Evolutionary conservation across 768 basidiomycete species (phyloP).

Genomic region (Pisolithus tinctorius): DNA sequence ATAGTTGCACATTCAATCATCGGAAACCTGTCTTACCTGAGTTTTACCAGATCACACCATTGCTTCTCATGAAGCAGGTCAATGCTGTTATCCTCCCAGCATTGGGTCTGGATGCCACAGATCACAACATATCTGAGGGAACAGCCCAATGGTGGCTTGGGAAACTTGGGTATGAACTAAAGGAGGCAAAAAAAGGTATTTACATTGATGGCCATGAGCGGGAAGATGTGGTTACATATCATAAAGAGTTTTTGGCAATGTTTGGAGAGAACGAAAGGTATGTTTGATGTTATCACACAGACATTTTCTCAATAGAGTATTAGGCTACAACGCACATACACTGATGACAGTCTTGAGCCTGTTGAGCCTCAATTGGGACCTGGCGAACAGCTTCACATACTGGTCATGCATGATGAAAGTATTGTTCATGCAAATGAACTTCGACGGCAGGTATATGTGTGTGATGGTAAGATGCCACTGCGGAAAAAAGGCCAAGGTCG

Average conservation of each 20-base stretch:
- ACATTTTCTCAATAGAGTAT: not conserved
- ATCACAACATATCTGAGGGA: slow-evolving; percentile 10
- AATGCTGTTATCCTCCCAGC: slow-evolving; percentile 3
- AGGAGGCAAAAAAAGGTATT: slow-evolving; percentile 21
- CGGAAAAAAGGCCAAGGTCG: slow-evolving; percentile 21
- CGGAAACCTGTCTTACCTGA: not conserved
- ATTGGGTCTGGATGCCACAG: not conserved
- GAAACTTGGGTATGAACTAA: slow-evolving; percentile 17
- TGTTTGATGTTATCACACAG: too few species aligned
- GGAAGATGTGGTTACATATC: slow-evolving; percentile 15
- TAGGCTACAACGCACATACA: slow-evolving; percentile 5
- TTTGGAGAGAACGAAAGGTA: slow-evolving; percentile 4
- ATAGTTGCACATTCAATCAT: rapidly evolving
- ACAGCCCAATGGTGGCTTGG: slow-evolving; percentile 30
- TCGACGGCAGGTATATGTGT: slow-evolving; percentile 10
- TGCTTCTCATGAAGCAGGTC: not conserved
- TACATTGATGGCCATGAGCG: slow-evolving; percentile 24
- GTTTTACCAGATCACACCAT: not conserved
- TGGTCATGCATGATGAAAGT: slow-evolving; percentile 18
- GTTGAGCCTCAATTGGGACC: slow-evolving; percentile 9
- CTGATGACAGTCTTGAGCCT: slow-evolving; percentile 4
- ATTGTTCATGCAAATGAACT: slow-evolving; percentile 18
- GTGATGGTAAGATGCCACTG: slow-evolving; percentile 18
- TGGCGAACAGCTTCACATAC: slow-evolving; percentile 9
- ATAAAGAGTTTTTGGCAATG: slow-evolving; percentile 3